Evolutionary conservation across 2,329 filamentous ascomycete species (phyloP).

Genomic region (Aspergillus amoenus): DNA sequence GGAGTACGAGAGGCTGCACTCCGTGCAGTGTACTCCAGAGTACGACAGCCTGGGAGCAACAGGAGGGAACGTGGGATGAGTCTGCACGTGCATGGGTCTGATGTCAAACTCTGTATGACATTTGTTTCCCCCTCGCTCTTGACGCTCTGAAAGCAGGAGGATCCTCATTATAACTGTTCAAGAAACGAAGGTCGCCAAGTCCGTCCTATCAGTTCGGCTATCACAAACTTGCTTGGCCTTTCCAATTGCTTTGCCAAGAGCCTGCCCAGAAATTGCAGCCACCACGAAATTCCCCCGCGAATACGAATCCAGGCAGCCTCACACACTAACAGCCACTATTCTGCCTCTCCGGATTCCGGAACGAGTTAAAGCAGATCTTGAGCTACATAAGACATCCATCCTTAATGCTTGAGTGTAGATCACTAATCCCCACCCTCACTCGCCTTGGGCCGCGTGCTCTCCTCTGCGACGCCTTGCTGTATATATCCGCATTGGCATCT

Average conservation of each 20-base stretch:
- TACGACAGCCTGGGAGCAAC: not conserved
- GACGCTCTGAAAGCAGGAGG: not conserved
- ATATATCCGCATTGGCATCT: conserved; percentile 10
- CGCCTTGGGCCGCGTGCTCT: conserved; percentile 23
- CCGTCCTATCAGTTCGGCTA: conserved; percentile 1
- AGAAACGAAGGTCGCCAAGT: conserved; percentile 2
- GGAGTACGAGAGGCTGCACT: not conserved
- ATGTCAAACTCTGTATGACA: not conserved
- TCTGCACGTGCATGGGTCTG: not conserved
- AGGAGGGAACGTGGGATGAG: not conserved
- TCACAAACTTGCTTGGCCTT: conserved; percentile 1
- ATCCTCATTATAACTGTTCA: not conserved
- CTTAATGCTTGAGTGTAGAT: conserved; percentile 50
- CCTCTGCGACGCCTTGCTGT: conserved; percentile 12
- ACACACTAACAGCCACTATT: not conserved
- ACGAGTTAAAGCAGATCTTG: conserved; percentile 4
- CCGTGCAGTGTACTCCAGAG: not conserved
- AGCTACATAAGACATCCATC: conserved; percentile 51
- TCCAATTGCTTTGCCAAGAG: not conserved
- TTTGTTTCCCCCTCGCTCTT: not conserved
- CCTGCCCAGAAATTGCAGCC: not conserved
- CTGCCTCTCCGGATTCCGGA: not conserved
- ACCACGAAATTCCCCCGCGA: conserved; percentile 2
- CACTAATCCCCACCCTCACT: conserved; percentile 45
- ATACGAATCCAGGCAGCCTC: conserved; percentile 4